Evolutionary conservation across 1,284 basidiomycete genomes (phyloP).

Genomic region (Leucoagaricus sp.): DNA sequence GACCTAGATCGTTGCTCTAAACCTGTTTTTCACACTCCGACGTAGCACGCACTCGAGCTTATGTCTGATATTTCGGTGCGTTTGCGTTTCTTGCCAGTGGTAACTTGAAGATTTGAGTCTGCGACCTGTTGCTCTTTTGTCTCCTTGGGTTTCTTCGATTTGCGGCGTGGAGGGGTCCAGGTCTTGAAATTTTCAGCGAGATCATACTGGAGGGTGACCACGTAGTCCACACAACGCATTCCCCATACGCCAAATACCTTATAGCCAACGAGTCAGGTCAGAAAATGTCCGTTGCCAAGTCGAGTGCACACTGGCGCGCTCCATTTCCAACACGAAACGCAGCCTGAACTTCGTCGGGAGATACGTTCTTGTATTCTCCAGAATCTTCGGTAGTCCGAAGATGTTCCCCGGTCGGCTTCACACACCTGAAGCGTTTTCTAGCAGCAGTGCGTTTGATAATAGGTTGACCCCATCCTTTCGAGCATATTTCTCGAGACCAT

Average conservation of each 20-base stretch:
- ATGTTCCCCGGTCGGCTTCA: background rate
- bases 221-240: background rate
- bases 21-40: too few species aligned
- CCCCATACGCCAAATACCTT: background rate
- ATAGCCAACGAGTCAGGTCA: background rate
- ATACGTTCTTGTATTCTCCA: constrained; percentile 1
- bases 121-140: background rate
- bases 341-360: background rate
- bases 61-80: background rate
- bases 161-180: background rate
- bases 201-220: background rate
- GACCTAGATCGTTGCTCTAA: too few species aligned
- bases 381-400: background rate
- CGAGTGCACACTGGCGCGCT: background rate
- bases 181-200: background rate
- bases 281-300: too few species aligned
- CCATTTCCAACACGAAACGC: background rate
- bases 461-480: constrained; percentile 6
- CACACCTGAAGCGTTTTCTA: background rate
- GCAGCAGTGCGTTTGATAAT: background rate
- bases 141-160: background rate
- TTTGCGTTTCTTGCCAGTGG: background rate
- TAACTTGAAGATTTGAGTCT: background rate
- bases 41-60: background rate
- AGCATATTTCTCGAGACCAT: constrained; percentile 2